A percentile compares a stretch with the other conserved stretches of the same genome.
phyloP scores from a whole-genome alignment of 441 rosid species.

The Mallotus repandus region DNA sequence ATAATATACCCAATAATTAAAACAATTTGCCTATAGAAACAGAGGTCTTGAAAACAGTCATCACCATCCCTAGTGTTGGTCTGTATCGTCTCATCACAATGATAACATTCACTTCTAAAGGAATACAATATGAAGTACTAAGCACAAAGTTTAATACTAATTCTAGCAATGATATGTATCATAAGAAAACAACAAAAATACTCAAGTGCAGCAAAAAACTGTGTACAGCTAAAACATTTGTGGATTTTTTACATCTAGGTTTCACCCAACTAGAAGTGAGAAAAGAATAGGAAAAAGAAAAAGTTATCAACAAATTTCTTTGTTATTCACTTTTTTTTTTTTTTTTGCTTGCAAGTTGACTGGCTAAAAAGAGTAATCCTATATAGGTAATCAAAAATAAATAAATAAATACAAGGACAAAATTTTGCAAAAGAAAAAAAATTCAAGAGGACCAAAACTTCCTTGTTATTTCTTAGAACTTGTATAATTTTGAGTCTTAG shows the following conservation, averaged over 20 bases:
- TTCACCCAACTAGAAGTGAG: background rate
- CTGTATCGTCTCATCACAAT: no score
- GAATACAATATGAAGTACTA: no score
- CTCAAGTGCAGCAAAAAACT: no score
- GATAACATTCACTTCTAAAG: no score
- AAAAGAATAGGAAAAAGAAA: background rate
- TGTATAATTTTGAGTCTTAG: conserved; percentile 28
- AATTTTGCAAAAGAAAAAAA: conserved; percentile 16
- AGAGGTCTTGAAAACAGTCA: no score
- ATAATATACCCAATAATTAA: no score
- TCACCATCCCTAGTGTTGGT: no score
- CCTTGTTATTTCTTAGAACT: conserved; percentile 33
- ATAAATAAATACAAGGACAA: conserved; percentile 21
- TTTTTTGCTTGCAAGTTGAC: conserved; percentile 10
- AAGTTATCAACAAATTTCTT: background rate
- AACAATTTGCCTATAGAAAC: no score
- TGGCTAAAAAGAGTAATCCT: conserved; percentile 16
- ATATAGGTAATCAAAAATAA: conserved; percentile 5
- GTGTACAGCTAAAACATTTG: no score
- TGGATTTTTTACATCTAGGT: background rate
- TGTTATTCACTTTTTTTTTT: background rate
- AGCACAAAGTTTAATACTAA: no score
- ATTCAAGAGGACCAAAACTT: background rate
- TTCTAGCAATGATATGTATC: no score
- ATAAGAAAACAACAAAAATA: no score